These are phyloP conservation scores for Paratinospora sagittata DNA, from an alignment of 164 flowering plant genomes.

Conservation along the genomic window DNA sequence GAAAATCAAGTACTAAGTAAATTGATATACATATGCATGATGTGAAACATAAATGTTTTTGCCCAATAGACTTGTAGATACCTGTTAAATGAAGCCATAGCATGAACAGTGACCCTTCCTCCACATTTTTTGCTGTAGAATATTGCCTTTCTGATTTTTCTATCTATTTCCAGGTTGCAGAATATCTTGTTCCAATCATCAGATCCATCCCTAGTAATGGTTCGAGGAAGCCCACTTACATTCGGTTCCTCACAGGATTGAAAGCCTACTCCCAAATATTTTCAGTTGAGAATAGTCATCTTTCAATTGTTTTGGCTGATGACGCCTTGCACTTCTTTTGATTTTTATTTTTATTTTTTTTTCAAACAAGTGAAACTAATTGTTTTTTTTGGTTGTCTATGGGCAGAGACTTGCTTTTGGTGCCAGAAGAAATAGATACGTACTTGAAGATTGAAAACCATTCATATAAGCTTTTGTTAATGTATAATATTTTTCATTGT, in stretches of 20 bases:
- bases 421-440: constrained; percentile 73
- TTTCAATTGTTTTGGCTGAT: background rate
- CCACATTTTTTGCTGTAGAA: background rate
- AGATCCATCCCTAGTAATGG: constrained; percentile 55
- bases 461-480: background rate
- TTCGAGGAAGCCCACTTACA: constrained; percentile 61
- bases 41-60: too few relatives aligned
- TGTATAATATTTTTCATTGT: background rate
- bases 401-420: constrained; percentile 82
- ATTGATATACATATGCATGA: too few relatives aligned
- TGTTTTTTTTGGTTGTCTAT: background rate
- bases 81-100: too few relatives aligned
- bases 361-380: background rate
- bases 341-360: background rate
- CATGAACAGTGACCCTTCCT: too few relatives aligned
- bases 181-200: constrained; percentile 69
- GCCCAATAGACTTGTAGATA: too few relatives aligned
- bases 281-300: constrained; percentile 46
- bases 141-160: background rate
- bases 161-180: constrained; percentile 52
- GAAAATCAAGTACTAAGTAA: too few relatives aligned
- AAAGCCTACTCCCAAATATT: constrained; percentile 95
- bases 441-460: constrained; percentile 61
- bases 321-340: background rate
- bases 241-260: constrained; percentile 86